Percentiles rank a stretch among this genome's conserved stretches.
Evolutionary conservation across 805 yeast genomes (phyloP).

Genomic region (Candida germanica): DNA sequence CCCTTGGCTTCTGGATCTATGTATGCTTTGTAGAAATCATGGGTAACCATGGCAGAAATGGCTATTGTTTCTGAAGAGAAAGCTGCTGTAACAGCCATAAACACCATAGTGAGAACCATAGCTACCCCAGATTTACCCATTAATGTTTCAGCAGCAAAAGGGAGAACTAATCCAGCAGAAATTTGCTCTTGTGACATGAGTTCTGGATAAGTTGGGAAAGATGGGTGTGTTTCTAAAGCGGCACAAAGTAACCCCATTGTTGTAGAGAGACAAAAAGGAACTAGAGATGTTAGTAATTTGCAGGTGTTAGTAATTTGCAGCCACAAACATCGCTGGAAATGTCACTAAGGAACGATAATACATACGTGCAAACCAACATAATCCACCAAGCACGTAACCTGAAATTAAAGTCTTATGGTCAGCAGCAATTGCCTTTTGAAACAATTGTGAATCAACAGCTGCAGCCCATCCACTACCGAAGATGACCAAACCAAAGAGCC

Average conservation of each 20-base stretch:
- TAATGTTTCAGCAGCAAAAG: slow-evolving; percentile 20
- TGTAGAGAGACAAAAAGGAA: slow-evolving; percentile 24
- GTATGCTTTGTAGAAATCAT: slow-evolving; percentile 25
- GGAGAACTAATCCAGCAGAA: slow-evolving; percentile 20
- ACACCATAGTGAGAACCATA: slow-evolving; percentile 29
- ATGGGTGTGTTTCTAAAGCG: slow-evolving; percentile 19
- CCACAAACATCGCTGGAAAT: neutral
- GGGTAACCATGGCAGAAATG: slow-evolving; percentile 30
- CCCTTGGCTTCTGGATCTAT: slow-evolving; percentile 21
- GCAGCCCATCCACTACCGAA: slow-evolving; percentile 15
- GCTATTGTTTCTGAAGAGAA: slow-evolving; percentile 43
- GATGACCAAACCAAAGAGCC: slow-evolving; percentile 18
- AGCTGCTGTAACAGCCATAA: slow-evolving; percentile 41
- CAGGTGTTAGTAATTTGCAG: neutral
- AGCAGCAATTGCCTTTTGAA: slow-evolving; percentile 26
- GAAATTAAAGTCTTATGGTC: slow-evolving; percentile 20
- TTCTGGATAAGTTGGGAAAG: slow-evolving; percentile 12
- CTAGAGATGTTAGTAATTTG: slow-evolving; percentile 8
- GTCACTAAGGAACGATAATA: no score
- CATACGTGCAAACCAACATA: slow-evolving; percentile 20
- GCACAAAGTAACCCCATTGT: slow-evolving; percentile 39
- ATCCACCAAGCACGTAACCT: slow-evolving; percentile 22
- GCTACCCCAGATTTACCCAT: slow-evolving; percentile 27
- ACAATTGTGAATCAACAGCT: slow-evolving; percentile 22
- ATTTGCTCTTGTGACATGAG: slow-evolving; percentile 17